Base-by-base conservation (phyloP, 129 eudicot species). In the Scalesia atractyloides region DNA sequence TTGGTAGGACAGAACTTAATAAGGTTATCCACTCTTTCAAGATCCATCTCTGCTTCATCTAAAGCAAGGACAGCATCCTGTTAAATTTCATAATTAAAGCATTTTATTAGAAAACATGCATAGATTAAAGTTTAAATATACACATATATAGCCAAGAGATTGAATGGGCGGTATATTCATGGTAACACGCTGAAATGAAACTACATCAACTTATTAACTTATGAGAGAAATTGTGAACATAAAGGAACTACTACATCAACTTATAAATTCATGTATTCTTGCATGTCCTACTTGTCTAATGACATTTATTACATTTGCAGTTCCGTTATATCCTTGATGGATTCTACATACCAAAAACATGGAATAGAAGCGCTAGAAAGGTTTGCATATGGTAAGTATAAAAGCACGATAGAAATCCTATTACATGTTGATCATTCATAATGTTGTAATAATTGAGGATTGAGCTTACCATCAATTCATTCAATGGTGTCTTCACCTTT, bases 1-100 rank as follows among this genome's bases (percentile, higher is more conserved):
- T 95, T 91, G 17, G 99, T 95, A 66, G 99, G 99, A 82, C 99
- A 95, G 76, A 90, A 90, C 80, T 90, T 95, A 75, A 95, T 86
- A 70, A 95, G 94, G 83, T 95, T 91, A 69, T 90, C 96, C 76
- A 95, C 97, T 82, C 86, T 96, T 82, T 95, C 99, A 70, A 76
- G 85, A 86, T 88, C 94, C 70, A 95, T 72, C 53, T 88, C 89
- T 53, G 96, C 36, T 34, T 90, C 99, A 66, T 95, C 99, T 87
- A 95, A 81, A 22, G 89, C 79, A 73, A 95, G 97, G 64, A 91
- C 99, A 56, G 86, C 75, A 56, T 76, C 81, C 99, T 95, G 85
- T 39, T 7, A 81, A 72, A 60, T 58, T 65, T 62, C 69, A 72
- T 33, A 77, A 69, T 7, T 57, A 62, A 26, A 60, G 39, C 39